Conservation (phyloP, 2,329 filamentous ascomycete genomes). For the Samsoniella hepiali region DNA sequence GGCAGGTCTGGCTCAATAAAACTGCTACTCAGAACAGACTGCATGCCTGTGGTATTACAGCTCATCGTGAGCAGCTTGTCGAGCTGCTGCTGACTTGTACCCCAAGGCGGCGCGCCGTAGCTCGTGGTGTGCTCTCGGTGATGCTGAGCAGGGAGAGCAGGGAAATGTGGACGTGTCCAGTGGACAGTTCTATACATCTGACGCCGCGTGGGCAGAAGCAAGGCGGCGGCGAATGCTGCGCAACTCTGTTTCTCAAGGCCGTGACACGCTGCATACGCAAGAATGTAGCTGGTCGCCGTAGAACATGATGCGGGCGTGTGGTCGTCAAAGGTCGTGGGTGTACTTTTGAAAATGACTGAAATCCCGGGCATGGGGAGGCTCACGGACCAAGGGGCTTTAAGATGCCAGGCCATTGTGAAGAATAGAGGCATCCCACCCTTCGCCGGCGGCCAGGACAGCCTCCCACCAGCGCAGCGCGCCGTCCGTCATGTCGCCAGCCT, state of each 20-base stretch:
- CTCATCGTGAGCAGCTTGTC: constrained; percentile 21
- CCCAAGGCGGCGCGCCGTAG: constrained; percentile 11
- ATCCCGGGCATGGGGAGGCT: neutral
- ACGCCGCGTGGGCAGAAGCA: constrained; percentile 17
- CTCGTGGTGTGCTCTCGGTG: neutral
- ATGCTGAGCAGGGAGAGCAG: neutral
- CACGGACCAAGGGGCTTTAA: constrained; percentile 19
- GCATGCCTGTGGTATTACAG: constrained; percentile 18
- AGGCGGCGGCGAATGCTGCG: constrained; percentile 17
- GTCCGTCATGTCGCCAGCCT: constrained; percentile 12
- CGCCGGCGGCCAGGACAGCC: constrained; percentile 15
- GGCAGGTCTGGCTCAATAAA: constrained; percentile 21
- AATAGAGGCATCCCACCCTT: constrained; percentile 16
- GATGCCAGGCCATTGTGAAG: constrained; percentile 2
- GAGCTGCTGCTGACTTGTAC: constrained; percentile 16
- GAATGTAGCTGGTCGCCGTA: constrained; percentile 13
- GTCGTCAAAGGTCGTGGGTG: neutral
- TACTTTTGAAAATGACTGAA: neutral
- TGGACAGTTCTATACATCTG: constrained; percentile 8
- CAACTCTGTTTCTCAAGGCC: constrained; percentile 9
- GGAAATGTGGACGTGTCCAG: constrained; percentile 4
- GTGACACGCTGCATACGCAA: constrained; percentile 14
- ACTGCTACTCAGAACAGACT: constrained; percentile 14
- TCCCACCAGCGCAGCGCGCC: constrained; percentile 17
- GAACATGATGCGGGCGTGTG: constrained; percentile 2